phyloP scores from a whole-genome alignment of 371 early-diverging fungal genomes.

The Ordospora colligata region DNA sequence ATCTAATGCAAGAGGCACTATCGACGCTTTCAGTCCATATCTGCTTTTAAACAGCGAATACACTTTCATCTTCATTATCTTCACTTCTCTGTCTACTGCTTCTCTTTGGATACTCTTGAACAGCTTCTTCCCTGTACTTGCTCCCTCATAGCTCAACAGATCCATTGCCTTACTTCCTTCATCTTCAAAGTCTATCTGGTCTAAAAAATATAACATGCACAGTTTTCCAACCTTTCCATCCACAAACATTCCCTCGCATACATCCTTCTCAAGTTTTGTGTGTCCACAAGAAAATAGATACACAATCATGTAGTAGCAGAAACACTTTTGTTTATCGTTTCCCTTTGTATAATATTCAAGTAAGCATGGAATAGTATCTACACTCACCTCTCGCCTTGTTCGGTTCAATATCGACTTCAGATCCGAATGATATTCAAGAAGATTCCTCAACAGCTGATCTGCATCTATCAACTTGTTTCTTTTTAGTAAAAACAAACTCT shows the following conservation, averaged over 20 bases:
- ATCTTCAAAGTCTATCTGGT: conserved; percentile 25
- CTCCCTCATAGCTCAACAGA: conserved; percentile 2
- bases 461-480: not conserved
- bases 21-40: conserved; percentile 26
- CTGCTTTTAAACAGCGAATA: conserved; percentile 36
- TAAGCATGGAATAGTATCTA: not conserved
- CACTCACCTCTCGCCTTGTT: not conserved
- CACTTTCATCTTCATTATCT: conserved; percentile 43
- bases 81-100: conserved; percentile 41
- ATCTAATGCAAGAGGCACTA: conserved; percentile 42
- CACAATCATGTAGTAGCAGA: conserved; percentile 42
- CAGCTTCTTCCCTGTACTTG: conserved; percentile 20
- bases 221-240: conserved; percentile 22
- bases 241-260: conserved; percentile 31
- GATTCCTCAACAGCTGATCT: not conserved
- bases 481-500: not conserved
- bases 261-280: conserved; percentile 5
- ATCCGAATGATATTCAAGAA: conserved; percentile 11
- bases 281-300: conserved; percentile 15
- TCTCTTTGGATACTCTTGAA: conserved; percentile 32
- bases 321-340: conserved; percentile 41
- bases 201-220: conserved; percentile 34
- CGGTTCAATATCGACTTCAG: not conserved
- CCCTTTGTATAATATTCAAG: conserved; percentile 35
- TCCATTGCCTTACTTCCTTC: conserved; percentile 14